Base-by-base conservation (phyloP, 2,329 filamentous ascomycete genomes). In the Aphanoascus verrucosus region DNA sequence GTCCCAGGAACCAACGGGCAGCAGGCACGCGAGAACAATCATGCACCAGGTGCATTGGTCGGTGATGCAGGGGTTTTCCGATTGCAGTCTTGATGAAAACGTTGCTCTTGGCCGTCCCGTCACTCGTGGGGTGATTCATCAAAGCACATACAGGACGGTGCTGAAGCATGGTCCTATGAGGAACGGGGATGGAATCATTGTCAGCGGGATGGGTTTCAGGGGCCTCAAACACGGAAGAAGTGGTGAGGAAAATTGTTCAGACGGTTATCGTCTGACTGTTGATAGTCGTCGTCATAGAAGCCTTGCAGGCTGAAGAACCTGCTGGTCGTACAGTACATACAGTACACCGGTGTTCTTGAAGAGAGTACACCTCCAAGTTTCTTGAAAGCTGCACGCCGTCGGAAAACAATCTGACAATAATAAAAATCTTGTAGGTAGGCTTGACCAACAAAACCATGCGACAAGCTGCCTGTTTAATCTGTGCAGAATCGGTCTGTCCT, bases 161-260 rank as follows among this genome's bases (percentile, higher is more conserved):
- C n/a, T n/a, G 65, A 53, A 59, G 57, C 40, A 73, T 56, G 67
- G 75, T 77, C 59, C 79, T 75, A 56, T 64, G 69, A 3, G 76
- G 73, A 28, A 80, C 74, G 71, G 74, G 79, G 49, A 77, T 59
- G 72, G 47, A 76, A 62, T 20, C 62, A 63, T 60, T 74, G n/a
- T 74, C 56, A 75, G 62, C 20, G 73, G 64, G 15, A 75, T 56
- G 55, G 74, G 75, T 57, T 66, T 70, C 28, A 71, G 63, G 5
- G 72, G 65, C 52, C n/a, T 72, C 70, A 49, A 71, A 66, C 15
- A 66, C 55, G 12, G 63, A 63, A 56, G 72, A 73, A 6, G 68
- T n/a, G 64, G 34, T 68, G 63, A 63, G 72, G 73, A 63, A 72
- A 74, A 38, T 68, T 64, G 2, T 66, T 68, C 35, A 72, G 58